Evolutionary conservation across 768 basidiomycete species (phyloP).

Genomic region (Leccinum olivaceopallidum): DNA sequence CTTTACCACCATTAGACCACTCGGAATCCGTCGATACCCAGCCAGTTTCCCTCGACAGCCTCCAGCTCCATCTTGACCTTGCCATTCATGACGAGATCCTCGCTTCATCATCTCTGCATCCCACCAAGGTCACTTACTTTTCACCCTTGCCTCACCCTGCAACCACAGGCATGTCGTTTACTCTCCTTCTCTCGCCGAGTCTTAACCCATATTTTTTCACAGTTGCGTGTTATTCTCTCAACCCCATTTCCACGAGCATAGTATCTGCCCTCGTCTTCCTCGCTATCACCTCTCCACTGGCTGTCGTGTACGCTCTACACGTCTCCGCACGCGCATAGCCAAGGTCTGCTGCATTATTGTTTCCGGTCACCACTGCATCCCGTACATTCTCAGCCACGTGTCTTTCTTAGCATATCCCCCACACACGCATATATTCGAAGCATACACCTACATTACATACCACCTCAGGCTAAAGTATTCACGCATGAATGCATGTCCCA

Average conservation of each 20-base stretch:
- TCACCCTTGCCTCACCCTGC: slow-evolving; percentile 17
- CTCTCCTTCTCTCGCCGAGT: neutral
- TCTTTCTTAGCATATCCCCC: slow-evolving; percentile 10
- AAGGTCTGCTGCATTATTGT: neutral
- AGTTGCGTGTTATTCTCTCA: slow-evolving; percentile 15
- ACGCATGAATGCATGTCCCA: neutral
- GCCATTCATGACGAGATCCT: slow-evolving; percentile 25
- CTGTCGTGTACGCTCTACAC: slow-evolving; percentile 18
- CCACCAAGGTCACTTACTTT: slow-evolving; percentile 29
- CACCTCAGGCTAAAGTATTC: slow-evolving; percentile 8
- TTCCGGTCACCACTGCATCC: neutral
- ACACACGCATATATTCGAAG: slow-evolving; percentile 11
- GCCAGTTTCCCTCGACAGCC: slow-evolving; percentile 15
- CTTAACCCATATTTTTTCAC: slow-evolving; percentile 4
- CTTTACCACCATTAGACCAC: slow-evolving; percentile 12
- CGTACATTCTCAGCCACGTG: neutral
- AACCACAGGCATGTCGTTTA: slow-evolving; percentile 17
- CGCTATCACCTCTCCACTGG: slow-evolving; percentile 18
- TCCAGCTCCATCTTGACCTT: slow-evolving; percentile 32
- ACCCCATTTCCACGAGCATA: slow-evolving; percentile 14
- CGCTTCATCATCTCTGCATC: slow-evolving; percentile 23
- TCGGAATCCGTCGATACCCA: slow-evolving; percentile 1
- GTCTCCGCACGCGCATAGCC: slow-evolving; percentile 6
- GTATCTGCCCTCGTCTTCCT: slow-evolving; percentile 18
- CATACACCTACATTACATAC: slow-evolving; percentile 19